phyloP scores from a whole-genome alignment of 2,329 filamentous ascomycete genomes.

The Sclerotiophoma versabilis region DNA sequence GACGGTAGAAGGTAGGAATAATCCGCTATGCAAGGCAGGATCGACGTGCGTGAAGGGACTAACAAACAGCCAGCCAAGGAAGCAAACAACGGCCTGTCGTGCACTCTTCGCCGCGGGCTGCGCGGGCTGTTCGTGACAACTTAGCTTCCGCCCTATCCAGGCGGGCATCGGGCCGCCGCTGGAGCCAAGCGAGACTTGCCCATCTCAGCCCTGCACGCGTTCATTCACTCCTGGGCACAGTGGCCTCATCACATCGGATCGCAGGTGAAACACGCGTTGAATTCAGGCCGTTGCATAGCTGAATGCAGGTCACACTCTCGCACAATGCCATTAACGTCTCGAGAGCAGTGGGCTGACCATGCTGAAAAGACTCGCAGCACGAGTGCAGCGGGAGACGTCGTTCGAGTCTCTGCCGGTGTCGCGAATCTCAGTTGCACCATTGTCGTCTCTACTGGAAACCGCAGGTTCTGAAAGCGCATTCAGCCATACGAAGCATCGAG shows the following conservation, averaged over 20 bases:
- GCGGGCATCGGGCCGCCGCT: not conserved
- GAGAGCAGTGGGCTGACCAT: not conserved
- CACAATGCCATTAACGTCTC: not conserved
- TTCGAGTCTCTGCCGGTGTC: not conserved
- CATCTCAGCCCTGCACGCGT: not conserved
- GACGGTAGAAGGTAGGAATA: not conserved
- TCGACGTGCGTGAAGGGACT: conserved; percentile 14
- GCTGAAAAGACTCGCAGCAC: not conserved
- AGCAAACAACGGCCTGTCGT: conserved; percentile 19
- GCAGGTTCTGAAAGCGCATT: not conserved
- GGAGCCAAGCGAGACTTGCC: not conserved
- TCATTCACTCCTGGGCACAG: not conserved
- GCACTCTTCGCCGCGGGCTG: not conserved
- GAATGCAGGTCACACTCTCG: not conserved
- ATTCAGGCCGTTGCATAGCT: not conserved
- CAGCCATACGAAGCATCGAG: not conserved
- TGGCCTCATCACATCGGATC: not conserved
- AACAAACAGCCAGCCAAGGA: conserved; percentile 1
- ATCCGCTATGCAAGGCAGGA: conserved; percentile 14
- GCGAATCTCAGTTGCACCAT: not conserved
- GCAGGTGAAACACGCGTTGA: not conserved
- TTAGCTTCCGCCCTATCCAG: conserved; percentile 7
- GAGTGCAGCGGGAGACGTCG: not conserved
- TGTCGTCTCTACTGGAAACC: not conserved
- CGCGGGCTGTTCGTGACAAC: conserved; percentile 1